These are phyloP conservation scores for Luvunga scandens DNA, from an alignment of 345 rosid species.

Conservation along the genomic window DNA sequence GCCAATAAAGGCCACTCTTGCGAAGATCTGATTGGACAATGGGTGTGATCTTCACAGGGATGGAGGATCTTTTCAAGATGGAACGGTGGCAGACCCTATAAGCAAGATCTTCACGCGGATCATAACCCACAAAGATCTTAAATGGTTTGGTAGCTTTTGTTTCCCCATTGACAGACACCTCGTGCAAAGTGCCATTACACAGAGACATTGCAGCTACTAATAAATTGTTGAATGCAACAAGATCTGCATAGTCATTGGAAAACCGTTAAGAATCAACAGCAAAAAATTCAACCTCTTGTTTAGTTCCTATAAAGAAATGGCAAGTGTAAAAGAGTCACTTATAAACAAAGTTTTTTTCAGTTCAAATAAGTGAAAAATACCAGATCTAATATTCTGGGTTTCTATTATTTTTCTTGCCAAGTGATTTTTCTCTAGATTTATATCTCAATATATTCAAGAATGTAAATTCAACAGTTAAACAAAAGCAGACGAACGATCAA, in stretches of 20 bases:
- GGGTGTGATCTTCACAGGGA: conserved; percentile 79
- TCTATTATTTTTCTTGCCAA: background rate
- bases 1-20: conserved; percentile 69
- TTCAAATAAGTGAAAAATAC: background rate
- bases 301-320: background rate
- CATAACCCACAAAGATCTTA: conserved; percentile 91
- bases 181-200: conserved; percentile 29
- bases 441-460: background rate
- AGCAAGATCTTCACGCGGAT: conserved; percentile 84
- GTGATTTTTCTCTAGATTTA: background rate
- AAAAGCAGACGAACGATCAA: background rate
- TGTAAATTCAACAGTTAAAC: background rate
- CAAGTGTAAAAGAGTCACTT: background rate
- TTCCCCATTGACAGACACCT: conserved; percentile 18
- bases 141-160: conserved; percentile 34
- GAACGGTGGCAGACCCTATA: conserved; percentile 83
- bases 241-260: conserved; percentile 1
- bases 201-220: conserved; percentile 25
- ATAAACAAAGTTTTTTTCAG: background rate
- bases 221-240: background rate
- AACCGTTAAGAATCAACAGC: background rate
- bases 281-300: background rate
- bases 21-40: conserved; percentile 83
- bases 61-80: conserved; percentile 64
- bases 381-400: background rate